These are phyloP conservation scores for Pulicaria dysenterica DNA, from an alignment of 129 eudicot species.

Conservation along the genomic window DNA sequence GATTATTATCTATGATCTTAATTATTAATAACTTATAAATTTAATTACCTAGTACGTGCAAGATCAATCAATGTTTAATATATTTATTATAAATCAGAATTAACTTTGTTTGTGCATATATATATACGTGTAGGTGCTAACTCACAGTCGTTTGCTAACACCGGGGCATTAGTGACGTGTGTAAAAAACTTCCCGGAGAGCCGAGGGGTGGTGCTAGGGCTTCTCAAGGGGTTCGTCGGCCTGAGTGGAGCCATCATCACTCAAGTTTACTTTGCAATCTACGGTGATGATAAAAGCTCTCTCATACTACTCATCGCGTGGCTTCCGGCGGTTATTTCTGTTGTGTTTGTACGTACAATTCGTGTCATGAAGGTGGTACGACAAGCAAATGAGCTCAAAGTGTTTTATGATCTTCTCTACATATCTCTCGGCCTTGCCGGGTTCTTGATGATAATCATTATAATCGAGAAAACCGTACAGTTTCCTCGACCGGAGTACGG, in stretches of 20 bases:
- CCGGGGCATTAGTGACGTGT: conserved; percentile 76
- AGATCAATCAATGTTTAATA: no score
- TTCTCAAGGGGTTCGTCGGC: conserved; percentile 84
- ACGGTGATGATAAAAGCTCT: conserved; percentile 48
- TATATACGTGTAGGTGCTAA: conserved; percentile 48
- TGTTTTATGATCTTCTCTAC: conserved; percentile 64
- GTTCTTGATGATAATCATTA: conserved; percentile 63
- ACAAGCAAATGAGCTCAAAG: conserved; percentile 52
- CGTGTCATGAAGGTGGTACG: conserved; percentile 58
- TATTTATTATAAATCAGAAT: background rate
- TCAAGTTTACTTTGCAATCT: conserved; percentile 57
- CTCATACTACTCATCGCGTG: conserved; percentile 75
- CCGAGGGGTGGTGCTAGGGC: conserved; percentile 78
- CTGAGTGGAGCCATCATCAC: conserved; percentile 92
- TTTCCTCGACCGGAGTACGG: conserved; percentile 46
- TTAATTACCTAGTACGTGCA: no score
- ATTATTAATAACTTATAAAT: no score
- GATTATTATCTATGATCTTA: no score
- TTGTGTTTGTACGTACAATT: conserved; percentile 61
- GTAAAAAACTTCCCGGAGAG: conserved; percentile 90
- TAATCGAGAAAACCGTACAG: conserved; percentile 33
- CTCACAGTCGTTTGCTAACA: conserved; percentile 89
- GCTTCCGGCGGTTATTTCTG: conserved; percentile 75
- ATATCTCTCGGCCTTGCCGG: conserved; percentile 79
- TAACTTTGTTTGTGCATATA: background rate